Evolutionary conservation across 768 basidiomycete species (phyloP).

Genomic region (Tremella yokohamensis): DNA sequence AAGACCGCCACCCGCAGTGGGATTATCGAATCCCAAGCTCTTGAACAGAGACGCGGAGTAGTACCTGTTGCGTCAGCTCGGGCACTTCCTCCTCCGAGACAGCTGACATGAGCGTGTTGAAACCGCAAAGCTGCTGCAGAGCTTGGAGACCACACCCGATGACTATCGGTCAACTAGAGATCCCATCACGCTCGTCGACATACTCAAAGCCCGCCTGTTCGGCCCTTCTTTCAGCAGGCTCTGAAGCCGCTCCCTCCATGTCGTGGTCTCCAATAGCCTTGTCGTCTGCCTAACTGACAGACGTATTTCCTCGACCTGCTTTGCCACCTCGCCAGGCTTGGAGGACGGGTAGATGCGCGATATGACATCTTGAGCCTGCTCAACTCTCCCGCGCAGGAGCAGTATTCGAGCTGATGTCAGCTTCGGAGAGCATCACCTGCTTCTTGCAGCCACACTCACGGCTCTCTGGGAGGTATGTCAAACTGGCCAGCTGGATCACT

Average conservation of each 20-base stretch:
- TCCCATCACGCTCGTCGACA: neutral
- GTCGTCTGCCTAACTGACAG: slow-evolving; percentile 63
- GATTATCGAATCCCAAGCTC: slow-evolving; percentile 74
- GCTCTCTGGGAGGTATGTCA: slow-evolving; percentile 72
- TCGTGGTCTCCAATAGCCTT: slow-evolving; percentile 57
- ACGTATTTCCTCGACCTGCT: slow-evolving; percentile 64
- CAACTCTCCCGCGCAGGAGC: slow-evolving; percentile 59
- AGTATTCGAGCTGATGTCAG: slow-evolving; percentile 60
- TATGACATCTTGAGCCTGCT: slow-evolving; percentile 59
- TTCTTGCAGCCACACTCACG: slow-evolving; percentile 55
- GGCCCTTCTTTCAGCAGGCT: slow-evolving; percentile 60
- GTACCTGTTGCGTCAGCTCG: slow-evolving; percentile 18
- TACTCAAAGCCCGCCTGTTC: slow-evolving; percentile 63
- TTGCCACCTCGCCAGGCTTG: slow-evolving; percentile 62
- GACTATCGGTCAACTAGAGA: slow-evolving; percentile 53
- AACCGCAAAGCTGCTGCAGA: slow-evolving; percentile 77
- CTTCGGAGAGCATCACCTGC: too few relatives aligned
- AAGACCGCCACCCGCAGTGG: slow-evolving; percentile 75
- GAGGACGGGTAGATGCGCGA: slow-evolving; percentile 68
- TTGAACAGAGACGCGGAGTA: slow-evolving; percentile 76
- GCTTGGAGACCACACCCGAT: slow-evolving; percentile 77
- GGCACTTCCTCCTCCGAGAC: neutral
- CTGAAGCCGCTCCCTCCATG: slow-evolving; percentile 58
- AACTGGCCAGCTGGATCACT: slow-evolving; percentile 58
- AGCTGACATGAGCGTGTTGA: slow-evolving; percentile 63